Evolutionary conservation across 2,329 filamentous ascomycete species (phyloP), one percentile per base, ranked within the genome.

Genomic region (Penicillium digitatum): DNA sequence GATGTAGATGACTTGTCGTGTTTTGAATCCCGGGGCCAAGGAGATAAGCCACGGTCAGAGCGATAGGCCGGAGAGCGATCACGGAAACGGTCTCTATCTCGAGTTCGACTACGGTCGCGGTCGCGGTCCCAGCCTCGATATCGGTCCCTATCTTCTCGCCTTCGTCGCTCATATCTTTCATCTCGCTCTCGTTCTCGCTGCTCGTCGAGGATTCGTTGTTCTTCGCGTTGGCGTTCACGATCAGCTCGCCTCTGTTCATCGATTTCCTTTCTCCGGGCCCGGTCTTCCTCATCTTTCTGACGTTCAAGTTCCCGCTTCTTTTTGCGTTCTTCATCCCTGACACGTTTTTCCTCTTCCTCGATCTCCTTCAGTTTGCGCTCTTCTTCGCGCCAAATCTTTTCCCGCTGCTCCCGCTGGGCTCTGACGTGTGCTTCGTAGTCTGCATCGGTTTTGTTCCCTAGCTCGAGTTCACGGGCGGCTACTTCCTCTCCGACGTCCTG

Each of bases 371-470:
- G 79, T 52, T 78, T 78, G 61, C 79, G 75, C 51, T 81, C 64
- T 44, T 78, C 75, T 54, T 80, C 79, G 57, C 79, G 77, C 59
- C 78, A 73, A 26, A 74, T 68, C 55, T 72, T 76, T 39, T 81
- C 79, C 38, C 83, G 78, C 58, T 81, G 77, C 39, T 79, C 69
- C 29, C 80, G 76, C 42, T 81, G 79, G 37, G 70, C 70, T 29
- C 81, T 79, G 16, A 82, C 79, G 57, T 84, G 78, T 12, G 71
- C 72, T 11, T 76, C 78, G 67, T 85, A 87, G 32, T 82, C 81
- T 42, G 84, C 82, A 57, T 87, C 84, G 1, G 78, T 82, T 63
- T 83, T 86, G 59, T 74, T 79, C 3, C 84, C 84, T 38, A 75
- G 75, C 51, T 72, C 62, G 55, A 81, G 74, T 67, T 87, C 84